Percentiles rank a stretch among this genome's conserved stretches.
These are phyloP conservation scores for Pachysandra terminalis DNA, from an alignment of 164 flowering plant genomes.

Conservation along the genomic window DNA sequence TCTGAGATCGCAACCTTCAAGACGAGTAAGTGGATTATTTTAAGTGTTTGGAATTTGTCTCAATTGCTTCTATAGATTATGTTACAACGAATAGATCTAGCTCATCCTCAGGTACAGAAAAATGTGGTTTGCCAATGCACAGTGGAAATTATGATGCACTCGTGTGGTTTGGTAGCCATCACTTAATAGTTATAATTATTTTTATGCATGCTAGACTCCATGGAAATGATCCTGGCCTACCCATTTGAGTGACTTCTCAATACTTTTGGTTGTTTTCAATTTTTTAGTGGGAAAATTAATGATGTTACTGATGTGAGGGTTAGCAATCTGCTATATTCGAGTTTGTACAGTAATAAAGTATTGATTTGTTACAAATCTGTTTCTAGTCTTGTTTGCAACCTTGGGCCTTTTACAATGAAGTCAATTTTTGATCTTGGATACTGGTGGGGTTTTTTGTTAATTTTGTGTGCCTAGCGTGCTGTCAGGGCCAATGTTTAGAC, in stretches of 20 bases:
- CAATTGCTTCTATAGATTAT: background rate
- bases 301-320: background rate
- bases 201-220: background rate
- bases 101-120: background rate
- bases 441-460: background rate
- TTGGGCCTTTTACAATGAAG: background rate
- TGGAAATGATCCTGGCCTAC: background rate
- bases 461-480: too few relatives aligned
- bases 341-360: too few relatives aligned
- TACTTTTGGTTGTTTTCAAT: background rate
- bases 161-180: background rate
- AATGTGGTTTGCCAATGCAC: background rate
- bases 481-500: too few relatives aligned
- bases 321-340: too few relatives aligned
- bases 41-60: background rate
- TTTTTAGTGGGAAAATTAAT: too few relatives aligned
- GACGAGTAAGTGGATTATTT: slow-evolving; percentile 63
- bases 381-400: too few relatives aligned
- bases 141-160: background rate
- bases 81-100: background rate
- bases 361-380: too few relatives aligned
- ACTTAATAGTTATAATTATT: too few relatives aligned
- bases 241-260: background rate
- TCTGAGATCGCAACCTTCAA: slow-evolving; percentile 65
- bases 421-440: background rate